Conservation (phyloP, 176 grass and related monocot species). For the Ensete ventricosum region DNA sequence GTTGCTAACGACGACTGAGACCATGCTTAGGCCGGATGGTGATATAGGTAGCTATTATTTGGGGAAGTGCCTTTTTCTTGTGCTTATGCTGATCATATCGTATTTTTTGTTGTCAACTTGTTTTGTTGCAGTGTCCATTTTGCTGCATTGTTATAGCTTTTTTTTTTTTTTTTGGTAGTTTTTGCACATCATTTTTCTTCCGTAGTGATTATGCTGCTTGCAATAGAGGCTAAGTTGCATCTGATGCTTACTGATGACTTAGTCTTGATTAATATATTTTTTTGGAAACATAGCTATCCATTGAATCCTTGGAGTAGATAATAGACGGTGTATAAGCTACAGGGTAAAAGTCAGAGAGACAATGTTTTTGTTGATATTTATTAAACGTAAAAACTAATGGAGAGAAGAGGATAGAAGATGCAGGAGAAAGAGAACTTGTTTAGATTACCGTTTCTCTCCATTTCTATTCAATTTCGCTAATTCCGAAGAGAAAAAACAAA, state of each 20-base stretch:
- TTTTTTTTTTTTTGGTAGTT: not conserved
- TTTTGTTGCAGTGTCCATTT: not conserved
- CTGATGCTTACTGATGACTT: not conserved
- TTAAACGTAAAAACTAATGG: not conserved
- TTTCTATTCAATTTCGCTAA: not conserved
- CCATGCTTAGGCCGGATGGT: no score
- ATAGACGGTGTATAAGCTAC: no score
- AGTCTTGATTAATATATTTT: not conserved
- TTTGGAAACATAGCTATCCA: not conserved
- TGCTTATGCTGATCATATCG: no score
- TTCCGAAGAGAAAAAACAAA: not conserved
- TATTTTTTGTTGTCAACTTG: not conserved
- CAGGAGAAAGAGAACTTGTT: not conserved
- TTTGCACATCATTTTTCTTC: not conserved
- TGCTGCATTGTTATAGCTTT: not conserved
- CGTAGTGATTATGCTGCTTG: not conserved
- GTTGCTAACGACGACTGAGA: no score
- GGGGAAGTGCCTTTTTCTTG: no score
- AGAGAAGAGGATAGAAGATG: not conserved
- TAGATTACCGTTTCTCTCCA: not conserved
- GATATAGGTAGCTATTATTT: no score
- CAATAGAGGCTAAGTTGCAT: no score
- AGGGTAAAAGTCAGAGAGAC: no score
- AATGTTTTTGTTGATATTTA: not conserved
- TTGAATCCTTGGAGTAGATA: no score